Percentiles rank a stretch among this genome's conserved stretches.
These are phyloP conservation scores for Alternaria consortialis DNA, from an alignment of 2,329 filamentous ascomycete species.

Conservation along the genomic window DNA sequence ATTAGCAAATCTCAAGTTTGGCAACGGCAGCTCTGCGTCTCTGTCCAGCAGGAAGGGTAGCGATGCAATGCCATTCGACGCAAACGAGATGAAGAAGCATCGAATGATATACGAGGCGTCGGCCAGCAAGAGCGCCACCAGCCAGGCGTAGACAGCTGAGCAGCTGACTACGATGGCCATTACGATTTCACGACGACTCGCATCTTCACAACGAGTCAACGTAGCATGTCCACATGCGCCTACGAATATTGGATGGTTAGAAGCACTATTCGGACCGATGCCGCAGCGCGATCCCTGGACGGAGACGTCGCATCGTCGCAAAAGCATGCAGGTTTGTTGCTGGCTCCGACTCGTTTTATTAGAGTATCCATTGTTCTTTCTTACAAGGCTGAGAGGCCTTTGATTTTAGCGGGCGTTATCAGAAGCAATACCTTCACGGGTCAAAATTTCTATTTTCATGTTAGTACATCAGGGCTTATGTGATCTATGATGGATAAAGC, in stretches of 20 bases:
- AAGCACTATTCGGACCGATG: slow-evolving; percentile 12
- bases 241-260: slow-evolving; percentile 7
- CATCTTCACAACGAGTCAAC: slow-evolving; percentile 25
- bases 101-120: slow-evolving; percentile 48
- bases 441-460: slow-evolving; percentile 36
- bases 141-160: slow-evolving; percentile 10
- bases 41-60: slow-evolving; percentile 46
- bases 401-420: slow-evolving; percentile 36
- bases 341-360: slow-evolving; percentile 13
- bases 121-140: slow-evolving; percentile 20
- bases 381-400: slow-evolving; percentile 9
- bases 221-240: slow-evolving; percentile 17
- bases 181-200: slow-evolving; percentile 30
- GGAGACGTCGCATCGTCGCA: slow-evolving; percentile 2
- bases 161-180: slow-evolving; percentile 11
- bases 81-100: slow-evolving; percentile 49
- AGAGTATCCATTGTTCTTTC: slow-evolving; percentile 18
- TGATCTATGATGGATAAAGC: slow-evolving; percentile 23
- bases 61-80: slow-evolving; percentile 45
- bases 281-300: slow-evolving; percentile 7
- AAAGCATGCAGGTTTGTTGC: slow-evolving; percentile 1
- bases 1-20: slow-evolving; percentile 41
- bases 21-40: slow-evolving; percentile 44
- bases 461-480: slow-evolving; percentile 34
- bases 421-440: slow-evolving; percentile 37